A percentile compares a stretch with the other conserved stretches of the same genome.
These are phyloP conservation scores for Cenchrus fungigraminus DNA, from an alignment of 176 grass and related monocot species.

Conservation along the genomic window DNA sequence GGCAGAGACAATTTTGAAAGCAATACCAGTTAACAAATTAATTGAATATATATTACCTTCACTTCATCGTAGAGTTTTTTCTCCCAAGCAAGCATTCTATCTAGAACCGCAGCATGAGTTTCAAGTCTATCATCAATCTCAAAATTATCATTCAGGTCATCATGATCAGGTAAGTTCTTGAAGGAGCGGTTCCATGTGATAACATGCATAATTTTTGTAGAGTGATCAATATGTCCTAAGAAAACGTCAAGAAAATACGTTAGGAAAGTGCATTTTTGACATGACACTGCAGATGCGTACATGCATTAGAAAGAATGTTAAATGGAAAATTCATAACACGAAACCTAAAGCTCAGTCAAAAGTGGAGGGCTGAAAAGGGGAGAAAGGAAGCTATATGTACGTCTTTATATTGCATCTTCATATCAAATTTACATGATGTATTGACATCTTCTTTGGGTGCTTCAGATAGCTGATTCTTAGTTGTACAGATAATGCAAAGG, in stretches of 20 bases:
- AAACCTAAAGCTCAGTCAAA: conserved; percentile 23
- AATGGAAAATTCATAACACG: conserved; percentile 13
- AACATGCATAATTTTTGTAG: conserved; percentile 90
- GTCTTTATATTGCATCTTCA: background rate
- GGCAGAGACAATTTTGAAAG: background rate
- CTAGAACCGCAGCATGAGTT: conserved; percentile 88
- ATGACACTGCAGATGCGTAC: background rate
- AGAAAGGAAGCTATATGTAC: background rate
- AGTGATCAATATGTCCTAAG: conserved; percentile 90
- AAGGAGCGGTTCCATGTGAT: conserved; percentile 98
- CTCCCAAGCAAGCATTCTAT: conserved; percentile 98
- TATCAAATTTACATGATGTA: background rate
- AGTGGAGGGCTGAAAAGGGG: background rate
- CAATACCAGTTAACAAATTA: conserved; percentile 38
- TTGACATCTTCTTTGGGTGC: background rate
- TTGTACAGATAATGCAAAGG: background rate
- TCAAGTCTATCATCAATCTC: conserved; percentile 65
- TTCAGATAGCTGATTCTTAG: conserved; percentile 11
- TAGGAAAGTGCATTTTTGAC: background rate
- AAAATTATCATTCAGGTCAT: conserved; percentile 62
- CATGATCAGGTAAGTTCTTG: conserved; percentile 69
- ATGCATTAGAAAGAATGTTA: conserved; percentile 1
- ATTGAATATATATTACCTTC: conserved; percentile 63
- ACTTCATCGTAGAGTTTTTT: conserved; percentile 97
- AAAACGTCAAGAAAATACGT: conserved; percentile 34